These are phyloP conservation scores for Penicillium simplicissimum DNA, from an alignment of 495 filamentous ascomycete genomes.

Conservation along the genomic window DNA sequence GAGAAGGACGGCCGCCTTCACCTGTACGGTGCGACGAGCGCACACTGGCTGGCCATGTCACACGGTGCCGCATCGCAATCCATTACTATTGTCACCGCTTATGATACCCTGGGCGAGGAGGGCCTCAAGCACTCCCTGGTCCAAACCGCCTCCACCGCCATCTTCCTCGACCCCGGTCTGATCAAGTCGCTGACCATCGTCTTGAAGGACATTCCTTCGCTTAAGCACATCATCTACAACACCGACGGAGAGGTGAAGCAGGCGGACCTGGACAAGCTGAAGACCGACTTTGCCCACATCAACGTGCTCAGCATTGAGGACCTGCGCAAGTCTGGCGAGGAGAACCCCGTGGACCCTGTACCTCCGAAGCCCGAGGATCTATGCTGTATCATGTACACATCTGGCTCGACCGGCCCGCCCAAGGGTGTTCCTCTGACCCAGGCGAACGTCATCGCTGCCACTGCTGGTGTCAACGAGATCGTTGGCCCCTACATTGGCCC, in stretches of 20 bases:
- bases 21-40: slow-evolving; percentile 86
- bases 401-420: slow-evolving; percentile 93
- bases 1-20: slow-evolving; percentile 73
- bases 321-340: slow-evolving; percentile 75
- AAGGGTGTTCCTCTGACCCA: slow-evolving; percentile 95
- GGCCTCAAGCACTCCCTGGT: slow-evolving; percentile 88
- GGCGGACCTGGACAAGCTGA: slow-evolving; percentile 76
- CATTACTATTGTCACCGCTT: slow-evolving; percentile 92
- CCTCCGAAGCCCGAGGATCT: slow-evolving; percentile 83
- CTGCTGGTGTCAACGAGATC: slow-evolving; percentile 86
- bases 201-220: slow-evolving; percentile 72
- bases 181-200: slow-evolving; percentile 79
- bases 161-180: slow-evolving; percentile 88
- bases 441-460: slow-evolving; percentile 82
- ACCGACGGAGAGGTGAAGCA: slow-evolving; percentile 72
- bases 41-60: slow-evolving; percentile 77
- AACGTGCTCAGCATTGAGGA: slow-evolving; percentile 84
- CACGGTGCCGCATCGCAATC: slow-evolving; percentile 85
- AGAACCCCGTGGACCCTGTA: slow-evolving; percentile 78
- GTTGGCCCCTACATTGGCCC: slow-evolving; percentile 82
- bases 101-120: slow-evolving; percentile 94
- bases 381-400: slow-evolving; percentile 99
- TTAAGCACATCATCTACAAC: slow-evolving; percentile 90
- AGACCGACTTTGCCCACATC: slow-evolving; percentile 67
- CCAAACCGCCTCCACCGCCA: slow-evolving; percentile 80